Percentiles rank a stretch among this genome's conserved stretches.
phyloP scores from a whole-genome alignment of 768 basidiomycete species.

The Obba rivulosa region DNA sequence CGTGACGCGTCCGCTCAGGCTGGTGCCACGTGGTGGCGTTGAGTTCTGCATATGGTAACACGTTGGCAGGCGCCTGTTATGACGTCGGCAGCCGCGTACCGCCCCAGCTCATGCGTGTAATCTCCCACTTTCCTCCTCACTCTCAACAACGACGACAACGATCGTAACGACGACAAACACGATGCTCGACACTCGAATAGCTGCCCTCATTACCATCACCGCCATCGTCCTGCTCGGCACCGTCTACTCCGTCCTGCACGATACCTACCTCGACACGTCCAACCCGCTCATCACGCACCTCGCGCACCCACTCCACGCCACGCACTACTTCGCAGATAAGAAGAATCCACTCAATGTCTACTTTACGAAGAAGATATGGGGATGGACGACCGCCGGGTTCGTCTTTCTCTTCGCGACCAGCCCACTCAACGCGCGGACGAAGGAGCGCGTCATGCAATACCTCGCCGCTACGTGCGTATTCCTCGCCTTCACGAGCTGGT shows the following conservation, averaged over 20 bases:
- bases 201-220: slow-evolving; percentile 37
- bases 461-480: slow-evolving; percentile 56
- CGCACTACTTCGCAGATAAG: slow-evolving; percentile 78
- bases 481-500: slow-evolving; percentile 78
- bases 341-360: slow-evolving; percentile 74
- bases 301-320: slow-evolving; percentile 57
- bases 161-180: background rate
- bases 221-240: slow-evolving; percentile 56
- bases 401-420: slow-evolving; percentile 53
- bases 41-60: no score
- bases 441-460: slow-evolving; percentile 47
- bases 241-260: slow-evolving; percentile 52
- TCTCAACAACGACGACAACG: no score
- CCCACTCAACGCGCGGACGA: slow-evolving; percentile 38
- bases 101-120: no score
- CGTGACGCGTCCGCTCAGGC: no score
- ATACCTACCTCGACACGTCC: slow-evolving; percentile 83
- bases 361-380: slow-evolving; percentile 92
- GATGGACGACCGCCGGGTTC: slow-evolving; percentile 76
- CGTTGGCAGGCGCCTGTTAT: no score
- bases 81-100: no score
- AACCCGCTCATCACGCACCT: slow-evolving; percentile 64
- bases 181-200: slow-evolving; percentile 12
- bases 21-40: no score
- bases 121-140: no score